These are phyloP conservation scores for Ophiostoma quercus DNA, from an alignment of 2,329 filamentous ascomycete species.

Conservation along the genomic window DNA sequence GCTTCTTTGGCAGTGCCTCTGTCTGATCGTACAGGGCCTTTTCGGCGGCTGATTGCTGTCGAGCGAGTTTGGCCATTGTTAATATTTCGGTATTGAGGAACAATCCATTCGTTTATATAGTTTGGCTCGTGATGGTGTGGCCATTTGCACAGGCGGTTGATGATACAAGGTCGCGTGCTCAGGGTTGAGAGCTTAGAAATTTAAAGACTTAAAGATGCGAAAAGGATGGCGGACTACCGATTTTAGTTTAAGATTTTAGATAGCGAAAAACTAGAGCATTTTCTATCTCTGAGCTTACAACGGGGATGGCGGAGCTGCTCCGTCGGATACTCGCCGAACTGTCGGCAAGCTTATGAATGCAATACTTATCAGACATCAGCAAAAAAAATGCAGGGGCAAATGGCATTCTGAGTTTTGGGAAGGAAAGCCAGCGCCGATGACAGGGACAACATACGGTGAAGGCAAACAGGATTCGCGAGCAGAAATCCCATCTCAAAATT, in stretches of 20 bases:
- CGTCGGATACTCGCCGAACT: neutral
- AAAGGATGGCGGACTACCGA: neutral
- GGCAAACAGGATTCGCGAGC: too few relatives aligned
- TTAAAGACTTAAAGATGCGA: neutral
- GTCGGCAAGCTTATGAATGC: neutral
- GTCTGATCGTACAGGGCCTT: slow-evolving; percentile 39
- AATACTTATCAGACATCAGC: neutral
- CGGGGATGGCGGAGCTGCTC: neutral
- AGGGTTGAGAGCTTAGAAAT: neutral
- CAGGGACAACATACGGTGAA: too few relatives aligned
- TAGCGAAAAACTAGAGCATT: neutral
- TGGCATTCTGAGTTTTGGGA: too few relatives aligned
- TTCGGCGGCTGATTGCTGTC: slow-evolving; percentile 25
- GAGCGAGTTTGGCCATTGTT: slow-evolving; percentile 18
- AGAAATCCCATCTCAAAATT: neutral
- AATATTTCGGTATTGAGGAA: neutral
- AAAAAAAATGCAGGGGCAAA: neutral
- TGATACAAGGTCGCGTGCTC: neutral
- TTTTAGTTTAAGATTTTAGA: neutral
- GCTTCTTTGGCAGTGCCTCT: slow-evolving; percentile 49
- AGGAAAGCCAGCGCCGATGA: neutral
- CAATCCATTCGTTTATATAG: neutral
- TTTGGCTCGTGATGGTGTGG: neutral
- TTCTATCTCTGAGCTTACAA: neutral
- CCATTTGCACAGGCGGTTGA: neutral